Evolutionary conservation across 2,329 filamentous ascomycete species (phyloP).

Genomic region (Corynespora cassiicola): DNA sequence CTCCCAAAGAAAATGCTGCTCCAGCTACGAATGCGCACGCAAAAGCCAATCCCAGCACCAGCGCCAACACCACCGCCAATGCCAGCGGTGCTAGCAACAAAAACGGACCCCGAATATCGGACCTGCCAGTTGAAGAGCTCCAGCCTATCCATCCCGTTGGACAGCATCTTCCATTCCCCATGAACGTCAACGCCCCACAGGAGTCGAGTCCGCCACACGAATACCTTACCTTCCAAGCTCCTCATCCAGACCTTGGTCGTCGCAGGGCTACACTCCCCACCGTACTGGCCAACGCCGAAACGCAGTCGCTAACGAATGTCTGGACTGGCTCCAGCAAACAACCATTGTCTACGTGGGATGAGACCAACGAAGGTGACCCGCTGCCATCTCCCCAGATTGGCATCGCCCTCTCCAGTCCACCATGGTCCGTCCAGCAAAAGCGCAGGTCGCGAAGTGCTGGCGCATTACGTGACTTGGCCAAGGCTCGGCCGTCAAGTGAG

Average conservation of each 20-base stretch:
- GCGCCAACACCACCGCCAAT: too few relatives aligned
- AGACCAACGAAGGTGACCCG: constrained; percentile 29
- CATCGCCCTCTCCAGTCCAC: constrained; percentile 42
- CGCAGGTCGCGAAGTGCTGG: constrained; percentile 46
- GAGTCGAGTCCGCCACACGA: constrained; percentile 40
- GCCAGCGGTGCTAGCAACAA: too few relatives aligned
- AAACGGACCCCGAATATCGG: constrained; percentile 38
- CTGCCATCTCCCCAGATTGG: constrained; percentile 41
- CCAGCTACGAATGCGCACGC: too few relatives aligned
- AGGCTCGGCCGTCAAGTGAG: constrained; percentile 25
- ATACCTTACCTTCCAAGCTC: constrained; percentile 40
- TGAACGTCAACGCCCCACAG: constrained; percentile 49
- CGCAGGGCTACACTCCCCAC: constrained; percentile 45
- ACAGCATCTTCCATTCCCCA: constrained; percentile 46
- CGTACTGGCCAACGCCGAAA: constrained; percentile 31
- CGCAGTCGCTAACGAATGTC: constrained; percentile 28
- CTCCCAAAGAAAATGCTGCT: constrained; percentile 26
- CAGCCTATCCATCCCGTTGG: constrained; percentile 42
- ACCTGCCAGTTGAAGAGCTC: constrained; percentile 39
- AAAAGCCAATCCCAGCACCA: too few relatives aligned
- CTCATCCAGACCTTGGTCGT: constrained; percentile 27
- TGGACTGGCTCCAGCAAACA: constrained; percentile 29
- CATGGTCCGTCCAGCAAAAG: constrained; percentile 28
- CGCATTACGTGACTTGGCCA: constrained; percentile 41
- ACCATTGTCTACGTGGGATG: constrained; percentile 35